Base-by-base conservation (phyloP, 345 rosid species). In the Eutrema heterophyllum region DNA sequence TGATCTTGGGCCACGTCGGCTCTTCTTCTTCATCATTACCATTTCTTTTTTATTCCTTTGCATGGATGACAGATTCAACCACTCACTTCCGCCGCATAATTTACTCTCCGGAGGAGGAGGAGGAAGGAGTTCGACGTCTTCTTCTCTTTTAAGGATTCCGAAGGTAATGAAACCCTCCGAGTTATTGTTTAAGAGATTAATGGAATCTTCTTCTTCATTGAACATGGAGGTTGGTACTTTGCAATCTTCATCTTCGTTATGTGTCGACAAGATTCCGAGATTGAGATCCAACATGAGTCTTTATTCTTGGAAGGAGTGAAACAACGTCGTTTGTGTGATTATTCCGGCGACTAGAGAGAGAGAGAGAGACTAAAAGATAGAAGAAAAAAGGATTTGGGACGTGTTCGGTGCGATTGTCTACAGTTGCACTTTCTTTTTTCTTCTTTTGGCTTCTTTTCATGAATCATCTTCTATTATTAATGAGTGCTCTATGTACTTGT, bases 1-100 rank as follows among this genome's bases (percentile, higher is more conserved):
- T 1, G 98, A 93, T 78, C 96, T 77, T 4, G 98, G 98, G 0
- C 98, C 98, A 40, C 98, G 83, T 56, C 97, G 72, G 68, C 92
- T 81, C 48, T 70, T 70, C 77, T 72, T 79, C 43, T 66, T 74
- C 6, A 15, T 3, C 66, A 5, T 52, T 2, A 55, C 15, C 12
- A 6, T 46, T 35, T 65, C 56, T 32, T 72, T 27, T 40, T 38
- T 60, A 60, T 38, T 49, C 26, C 39, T 39, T 38, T 72, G 63
- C 55, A 62, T 6, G 41, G 54, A 66, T 5, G 72, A 74, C 7
- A 74, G 60, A 49, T 74, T 48, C 67, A 74, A 36, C 78, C 78
- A 73, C 29, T 73, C 55, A 24, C 38, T 44, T 4, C 46, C 76
- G 32, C 49, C 60, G 26, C 54, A 56, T 8, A 68, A 21, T 32